A percentile compares a stretch with the other conserved stretches of the same genome.
phyloP scores from a whole-genome alignment of 305 asterid species.

The Fraxinus platypoda region DNA sequence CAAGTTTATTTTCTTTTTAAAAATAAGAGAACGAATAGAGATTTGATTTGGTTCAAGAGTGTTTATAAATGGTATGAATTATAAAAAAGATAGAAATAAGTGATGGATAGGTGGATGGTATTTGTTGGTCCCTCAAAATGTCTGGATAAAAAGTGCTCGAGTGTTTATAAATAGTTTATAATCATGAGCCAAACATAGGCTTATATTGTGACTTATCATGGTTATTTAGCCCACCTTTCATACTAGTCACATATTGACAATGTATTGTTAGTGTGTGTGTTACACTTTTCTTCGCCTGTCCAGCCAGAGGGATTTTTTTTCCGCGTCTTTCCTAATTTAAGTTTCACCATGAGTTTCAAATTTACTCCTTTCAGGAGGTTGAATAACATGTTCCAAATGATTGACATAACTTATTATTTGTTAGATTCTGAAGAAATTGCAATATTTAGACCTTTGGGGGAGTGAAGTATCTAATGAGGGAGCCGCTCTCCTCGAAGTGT shows the following conservation, averaged over 20 bases:
- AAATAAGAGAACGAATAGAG: not conserved
- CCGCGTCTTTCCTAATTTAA: not conserved
- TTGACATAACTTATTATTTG: slow-evolving; percentile 19
- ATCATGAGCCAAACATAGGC: not conserved
- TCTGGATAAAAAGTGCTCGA: not conserved
- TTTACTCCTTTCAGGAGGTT: slow-evolving; percentile 15
- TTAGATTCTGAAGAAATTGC: slow-evolving; percentile 67
- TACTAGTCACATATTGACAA: not conserved
- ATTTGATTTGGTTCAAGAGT: not conserved
- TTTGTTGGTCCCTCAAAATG: not conserved
- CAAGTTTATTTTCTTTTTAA: not conserved
- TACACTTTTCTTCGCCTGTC: not conserved
- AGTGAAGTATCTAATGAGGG: slow-evolving; percentile 66
- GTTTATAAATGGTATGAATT: not conserved
- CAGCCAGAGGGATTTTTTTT: not conserved
- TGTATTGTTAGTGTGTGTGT: not conserved
- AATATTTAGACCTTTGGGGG: slow-evolving; percentile 86
- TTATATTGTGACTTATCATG: not conserved
- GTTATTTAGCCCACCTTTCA: not conserved
- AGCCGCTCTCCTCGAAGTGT: slow-evolving; percentile 47
- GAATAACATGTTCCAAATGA: slow-evolving; percentile 14
- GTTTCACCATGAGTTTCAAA: not conserved
- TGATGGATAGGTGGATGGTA: not conserved
- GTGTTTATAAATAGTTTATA: not conserved
- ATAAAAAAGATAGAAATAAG: not conserved